Conservation (phyloP, 306 rosid genomes). For the Quercus engelmannii region DNA sequence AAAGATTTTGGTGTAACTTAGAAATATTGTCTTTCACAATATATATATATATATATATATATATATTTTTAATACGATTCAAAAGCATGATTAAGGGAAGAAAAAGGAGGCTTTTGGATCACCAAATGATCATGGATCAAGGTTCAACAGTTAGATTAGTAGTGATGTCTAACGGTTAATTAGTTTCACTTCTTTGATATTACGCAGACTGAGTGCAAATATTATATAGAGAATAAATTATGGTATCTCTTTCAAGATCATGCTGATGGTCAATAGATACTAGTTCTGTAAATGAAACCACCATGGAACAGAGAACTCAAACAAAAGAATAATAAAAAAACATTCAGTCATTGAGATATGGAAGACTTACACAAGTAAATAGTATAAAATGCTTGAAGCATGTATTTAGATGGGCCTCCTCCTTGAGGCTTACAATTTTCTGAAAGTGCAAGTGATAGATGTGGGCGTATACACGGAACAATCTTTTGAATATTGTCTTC, state of each 20-base stretch:
- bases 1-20: too few relatives aligned
- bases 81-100: too few relatives aligned
- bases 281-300: neutral
- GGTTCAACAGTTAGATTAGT: neutral
- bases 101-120: too few relatives aligned
- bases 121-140: neutral
- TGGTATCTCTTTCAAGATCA: neutral
- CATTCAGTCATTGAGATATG: neutral
- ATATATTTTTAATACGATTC: too few relatives aligned
- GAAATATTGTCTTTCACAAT: too few relatives aligned
- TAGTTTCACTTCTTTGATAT: neutral
- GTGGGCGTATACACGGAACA: slow-evolving; percentile 99
- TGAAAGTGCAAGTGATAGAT: slow-evolving; percentile 97
- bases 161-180: neutral
- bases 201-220: neutral
- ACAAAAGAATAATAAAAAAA: neutral
- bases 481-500: slow-evolving; percentile 92
- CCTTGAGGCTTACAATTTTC: slow-evolving; percentile 98
- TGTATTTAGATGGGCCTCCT: slow-evolving; percentile 98
- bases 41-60: too few relatives aligned
- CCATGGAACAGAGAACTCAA: neutral
- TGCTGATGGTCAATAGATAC: neutral
- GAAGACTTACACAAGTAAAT: slow-evolving; percentile 83
- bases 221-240: neutral
- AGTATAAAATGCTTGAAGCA: slow-evolving; percentile 99